Percentiles rank a stretch among this genome's conserved stretches.
phyloP scores from a whole-genome alignment of 2,329 filamentous ascomycete genomes.

The Fusarium mundagurra region DNA sequence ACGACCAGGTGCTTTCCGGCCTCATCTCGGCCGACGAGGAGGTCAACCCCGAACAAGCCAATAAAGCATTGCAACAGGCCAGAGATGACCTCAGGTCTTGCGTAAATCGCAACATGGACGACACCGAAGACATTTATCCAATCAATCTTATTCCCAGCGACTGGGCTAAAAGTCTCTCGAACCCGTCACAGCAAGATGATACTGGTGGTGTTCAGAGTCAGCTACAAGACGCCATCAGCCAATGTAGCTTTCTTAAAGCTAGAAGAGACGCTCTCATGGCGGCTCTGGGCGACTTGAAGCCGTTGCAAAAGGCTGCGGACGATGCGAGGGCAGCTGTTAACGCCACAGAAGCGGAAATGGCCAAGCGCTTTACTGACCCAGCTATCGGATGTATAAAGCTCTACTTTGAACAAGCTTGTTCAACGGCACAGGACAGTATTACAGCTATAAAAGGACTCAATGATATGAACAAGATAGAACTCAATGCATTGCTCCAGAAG shows the following conservation, averaged over 20 bases:
- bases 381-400: not conserved
- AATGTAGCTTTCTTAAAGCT: not conserved
- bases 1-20: not conserved
- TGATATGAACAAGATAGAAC: not conserved
- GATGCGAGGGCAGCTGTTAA: not conserved
- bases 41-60: not conserved
- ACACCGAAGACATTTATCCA: not conserved
- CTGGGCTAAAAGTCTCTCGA: not conserved
- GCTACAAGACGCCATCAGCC: not conserved
- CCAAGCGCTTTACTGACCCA: not conserved
- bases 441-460: not conserved
- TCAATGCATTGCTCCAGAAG: not conserved
- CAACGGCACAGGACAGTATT: too few species aligned
- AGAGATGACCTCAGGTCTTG: not conserved
- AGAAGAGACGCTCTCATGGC: not conserved
- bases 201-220: not conserved
- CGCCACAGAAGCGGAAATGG: not conserved
- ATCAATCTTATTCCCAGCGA: not conserved
- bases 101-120: not conserved
- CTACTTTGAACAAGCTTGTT: not conserved
- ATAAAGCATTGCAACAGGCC: not conserved
- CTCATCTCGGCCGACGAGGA: not conserved
- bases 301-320: not conserved
- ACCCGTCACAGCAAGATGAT: not conserved
- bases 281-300: not conserved